phyloP scores from a whole-genome alignment of 805 yeast species.

The Metschnikowia lochheadii region DNA sequence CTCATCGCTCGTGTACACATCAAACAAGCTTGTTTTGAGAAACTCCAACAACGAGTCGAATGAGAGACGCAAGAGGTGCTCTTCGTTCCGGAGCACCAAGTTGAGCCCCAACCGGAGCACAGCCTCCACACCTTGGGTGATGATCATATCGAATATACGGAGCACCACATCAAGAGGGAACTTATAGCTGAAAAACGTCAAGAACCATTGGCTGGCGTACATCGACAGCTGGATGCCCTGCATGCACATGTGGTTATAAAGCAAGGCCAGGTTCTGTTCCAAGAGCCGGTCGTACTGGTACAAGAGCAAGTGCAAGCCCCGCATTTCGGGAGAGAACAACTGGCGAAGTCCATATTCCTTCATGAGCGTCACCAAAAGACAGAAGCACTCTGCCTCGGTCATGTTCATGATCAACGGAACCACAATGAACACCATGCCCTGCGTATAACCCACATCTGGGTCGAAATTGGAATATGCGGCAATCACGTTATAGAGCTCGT shows the following conservation, averaged over 20 bases:
- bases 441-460: slow-evolving; percentile 94
- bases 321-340: slow-evolving; percentile 85
- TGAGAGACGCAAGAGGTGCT: slow-evolving; percentile 51
- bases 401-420: slow-evolving; percentile 81
- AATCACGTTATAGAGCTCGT: slow-evolving; percentile 67
- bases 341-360: slow-evolving; percentile 75
- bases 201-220: slow-evolving; percentile 98
- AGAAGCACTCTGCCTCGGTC: slow-evolving; percentile 81
- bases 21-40: slow-evolving; percentile 76
- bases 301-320: slow-evolving; percentile 77
- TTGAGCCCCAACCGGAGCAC: slow-evolving; percentile 80
- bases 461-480: slow-evolving; percentile 84
- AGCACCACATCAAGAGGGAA: slow-evolving; percentile 87
- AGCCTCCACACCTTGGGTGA: slow-evolving; percentile 89
- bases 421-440: slow-evolving; percentile 93
- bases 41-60: slow-evolving; percentile 77
- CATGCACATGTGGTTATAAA: slow-evolving; percentile 70
- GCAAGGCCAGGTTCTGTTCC: slow-evolving; percentile 69
- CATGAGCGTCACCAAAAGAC: slow-evolving; percentile 78
- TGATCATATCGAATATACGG: slow-evolving; percentile 80
- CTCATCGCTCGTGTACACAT: slow-evolving; percentile 52
- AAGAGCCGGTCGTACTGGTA: slow-evolving; percentile 88
- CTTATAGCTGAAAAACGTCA: slow-evolving; percentile 91
- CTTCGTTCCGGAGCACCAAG: slow-evolving; percentile 66
- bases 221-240: slow-evolving; percentile 89